phyloP scores from a whole-genome alignment of 2,329 filamentous ascomycete genomes.

The Aspergillus latus region DNA sequence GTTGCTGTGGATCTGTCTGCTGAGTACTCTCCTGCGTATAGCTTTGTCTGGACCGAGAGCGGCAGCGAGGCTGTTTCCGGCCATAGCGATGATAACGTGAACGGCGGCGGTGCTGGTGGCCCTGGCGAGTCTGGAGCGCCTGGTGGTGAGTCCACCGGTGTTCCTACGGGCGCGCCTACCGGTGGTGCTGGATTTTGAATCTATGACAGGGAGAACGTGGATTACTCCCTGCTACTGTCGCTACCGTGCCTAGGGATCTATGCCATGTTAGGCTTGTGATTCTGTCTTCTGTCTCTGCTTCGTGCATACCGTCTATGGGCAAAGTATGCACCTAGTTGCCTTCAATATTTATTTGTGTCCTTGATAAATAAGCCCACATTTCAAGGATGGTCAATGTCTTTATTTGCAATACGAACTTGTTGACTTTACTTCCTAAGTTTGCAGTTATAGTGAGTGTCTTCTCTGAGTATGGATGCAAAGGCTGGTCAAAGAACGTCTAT shows the following conservation, averaged over 20 bases:
- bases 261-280: background rate
- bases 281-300: background rate
- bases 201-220: background rate
- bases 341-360: too few relatives aligned
- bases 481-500: too few relatives aligned
- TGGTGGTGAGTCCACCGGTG: background rate
- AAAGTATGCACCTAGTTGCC: too few relatives aligned
- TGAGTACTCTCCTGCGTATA: conserved; percentile 6
- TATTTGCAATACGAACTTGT: too few relatives aligned
- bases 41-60: conserved; percentile 7
- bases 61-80: conserved; percentile 8
- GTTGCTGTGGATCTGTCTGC: conserved; percentile 17
- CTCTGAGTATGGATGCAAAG: too few relatives aligned
- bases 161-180: background rate
- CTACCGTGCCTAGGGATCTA: background rate
- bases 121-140: background rate
- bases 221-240: background rate
- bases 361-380: too few relatives aligned
- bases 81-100: background rate
- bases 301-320: too few relatives aligned
- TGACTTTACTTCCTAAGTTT: too few relatives aligned
- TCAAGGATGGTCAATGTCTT: too few relatives aligned
- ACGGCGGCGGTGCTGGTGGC: background rate
- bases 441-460: too few relatives aligned
- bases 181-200: conserved; percentile 2